These are phyloP conservation scores for Marasmius tenuissimus DNA, from an alignment of 1,284 basidiomycete species.

Conservation along the genomic window DNA sequence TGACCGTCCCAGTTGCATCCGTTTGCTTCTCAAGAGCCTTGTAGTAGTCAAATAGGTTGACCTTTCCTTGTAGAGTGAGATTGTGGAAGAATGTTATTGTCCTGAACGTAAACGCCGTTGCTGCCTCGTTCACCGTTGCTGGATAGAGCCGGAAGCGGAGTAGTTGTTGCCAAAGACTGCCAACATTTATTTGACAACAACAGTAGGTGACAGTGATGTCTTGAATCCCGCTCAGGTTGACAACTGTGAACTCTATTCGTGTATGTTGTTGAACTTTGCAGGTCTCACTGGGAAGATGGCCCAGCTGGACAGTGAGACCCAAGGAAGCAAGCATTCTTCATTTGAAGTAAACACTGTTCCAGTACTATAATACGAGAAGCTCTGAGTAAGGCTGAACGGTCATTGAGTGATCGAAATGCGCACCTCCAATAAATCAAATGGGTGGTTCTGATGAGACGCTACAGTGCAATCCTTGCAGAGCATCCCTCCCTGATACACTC, in stretches of 20 bases:
- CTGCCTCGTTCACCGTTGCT: constrained; percentile 9
- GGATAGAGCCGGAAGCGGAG: constrained; percentile 12
- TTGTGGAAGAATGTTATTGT: constrained; percentile 16
- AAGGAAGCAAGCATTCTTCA: neutral
- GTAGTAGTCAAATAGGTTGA: constrained; percentile 8
- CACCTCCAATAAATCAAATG: neutral
- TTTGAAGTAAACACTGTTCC: neutral
- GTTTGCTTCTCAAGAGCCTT: neutral
- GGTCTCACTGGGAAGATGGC: neutral
- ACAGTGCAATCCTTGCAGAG: neutral
- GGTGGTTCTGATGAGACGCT: neutral
- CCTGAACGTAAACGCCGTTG: constrained; percentile 3
- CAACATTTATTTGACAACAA: neutral
- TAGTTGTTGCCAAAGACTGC: constrained; percentile 4
- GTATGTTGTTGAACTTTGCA: neutral
- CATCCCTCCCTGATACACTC: neutral
- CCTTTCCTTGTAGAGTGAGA: neutral
- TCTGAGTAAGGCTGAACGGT: neutral
- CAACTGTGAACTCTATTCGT: too few relatives aligned
- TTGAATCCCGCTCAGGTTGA: neutral
- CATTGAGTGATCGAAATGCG: too few relatives aligned
- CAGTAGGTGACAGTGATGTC: constrained; percentile 6
- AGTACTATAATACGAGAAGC: neutral
- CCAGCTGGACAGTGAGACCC: constrained; percentile 2
- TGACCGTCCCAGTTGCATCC: neutral